These are phyloP conservation scores for Neonectria coccinea DNA, from an alignment of 2,329 filamentous ascomycete species.

Conservation along the genomic window DNA sequence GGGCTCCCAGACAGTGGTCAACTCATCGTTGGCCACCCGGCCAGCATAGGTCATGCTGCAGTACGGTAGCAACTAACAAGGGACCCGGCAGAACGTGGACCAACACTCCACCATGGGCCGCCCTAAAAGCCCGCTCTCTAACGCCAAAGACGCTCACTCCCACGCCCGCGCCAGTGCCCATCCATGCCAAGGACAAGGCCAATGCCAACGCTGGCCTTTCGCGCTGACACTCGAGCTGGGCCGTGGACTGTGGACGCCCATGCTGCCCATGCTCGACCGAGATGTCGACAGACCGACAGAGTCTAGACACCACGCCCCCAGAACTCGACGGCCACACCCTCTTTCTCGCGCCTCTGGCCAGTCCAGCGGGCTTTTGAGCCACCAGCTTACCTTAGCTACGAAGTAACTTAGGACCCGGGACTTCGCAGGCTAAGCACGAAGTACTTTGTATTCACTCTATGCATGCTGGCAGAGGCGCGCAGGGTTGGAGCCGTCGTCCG, in stretches of 20 bases:
- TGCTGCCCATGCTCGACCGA: conserved; percentile 17
- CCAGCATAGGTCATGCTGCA: conserved; percentile 22
- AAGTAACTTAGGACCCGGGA: not conserved
- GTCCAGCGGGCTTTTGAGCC: conserved; percentile 13
- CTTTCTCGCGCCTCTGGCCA: conserved; percentile 9
- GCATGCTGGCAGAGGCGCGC: not conserved
- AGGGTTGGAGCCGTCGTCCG: conserved; percentile 2
- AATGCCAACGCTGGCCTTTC: conserved; percentile 14
- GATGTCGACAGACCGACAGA: conserved; percentile 10
- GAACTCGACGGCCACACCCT: conserved; percentile 19
- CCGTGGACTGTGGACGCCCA: conserved; percentile 1
- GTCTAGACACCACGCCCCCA: conserved; percentile 3
- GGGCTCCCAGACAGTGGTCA: conserved; percentile 20
- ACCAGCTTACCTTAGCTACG: not conserved
- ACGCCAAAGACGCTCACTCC: conserved; percentile 24
- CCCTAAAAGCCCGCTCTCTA: conserved; percentile 32
- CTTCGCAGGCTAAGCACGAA: not conserved
- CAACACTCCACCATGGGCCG: conserved; percentile 25
- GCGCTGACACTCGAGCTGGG: not conserved
- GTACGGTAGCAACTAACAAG: conserved; percentile 24
- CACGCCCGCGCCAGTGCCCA: conserved; percentile 13
- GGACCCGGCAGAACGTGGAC: conserved; percentile 25
- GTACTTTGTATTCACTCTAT: not conserved
- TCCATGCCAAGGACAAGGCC: conserved; percentile 26
- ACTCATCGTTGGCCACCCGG: conserved; percentile 20